A percentile compares a stretch with the other conserved stretches of the same genome.
phyloP scores from a whole-genome alignment of 2,329 filamentous ascomycete species.

The Epichloe festucae region DNA sequence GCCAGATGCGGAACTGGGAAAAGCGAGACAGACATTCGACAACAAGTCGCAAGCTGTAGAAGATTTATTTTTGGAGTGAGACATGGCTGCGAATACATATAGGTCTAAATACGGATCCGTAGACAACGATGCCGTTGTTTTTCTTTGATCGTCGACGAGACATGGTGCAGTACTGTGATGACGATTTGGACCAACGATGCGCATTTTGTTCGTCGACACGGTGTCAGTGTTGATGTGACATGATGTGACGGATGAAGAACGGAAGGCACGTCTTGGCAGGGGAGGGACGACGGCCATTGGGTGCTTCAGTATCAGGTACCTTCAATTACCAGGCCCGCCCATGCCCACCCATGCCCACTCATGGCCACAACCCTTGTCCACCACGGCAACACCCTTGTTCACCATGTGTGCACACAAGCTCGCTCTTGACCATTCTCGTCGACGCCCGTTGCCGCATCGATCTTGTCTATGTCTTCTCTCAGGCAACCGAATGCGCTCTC shows the following conservation, averaged over 20 bases:
- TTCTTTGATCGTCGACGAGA: background rate
- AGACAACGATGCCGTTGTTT: background rate
- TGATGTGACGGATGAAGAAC: too few species aligned
- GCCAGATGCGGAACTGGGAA: too few species aligned
- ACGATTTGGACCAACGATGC: too few species aligned
- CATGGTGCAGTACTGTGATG: background rate
- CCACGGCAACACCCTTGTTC: background rate
- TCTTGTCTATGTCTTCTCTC: background rate
- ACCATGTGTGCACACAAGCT: background rate
- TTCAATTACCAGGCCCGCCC: background rate
- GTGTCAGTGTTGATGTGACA: too few species aligned
- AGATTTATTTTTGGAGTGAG: too few species aligned
- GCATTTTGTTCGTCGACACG: too few species aligned
- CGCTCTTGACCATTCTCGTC: background rate
- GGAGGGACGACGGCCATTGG: background rate
- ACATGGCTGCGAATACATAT: too few species aligned
- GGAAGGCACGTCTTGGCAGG: constrained; percentile 2
- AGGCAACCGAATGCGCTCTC: too few species aligned
- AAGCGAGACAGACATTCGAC: too few species aligned
- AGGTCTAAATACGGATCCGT: background rate
- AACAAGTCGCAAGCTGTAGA: too few species aligned
- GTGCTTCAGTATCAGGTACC: background rate
- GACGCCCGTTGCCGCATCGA: background rate
- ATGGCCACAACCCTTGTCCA: background rate
- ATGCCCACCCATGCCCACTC: background rate